A percentile compares a stretch with the other conserved stretches of the same genome.
Conservation (phyloP, 1,139 yeast species). For the Lodderomyces beijingensis region DNA sequence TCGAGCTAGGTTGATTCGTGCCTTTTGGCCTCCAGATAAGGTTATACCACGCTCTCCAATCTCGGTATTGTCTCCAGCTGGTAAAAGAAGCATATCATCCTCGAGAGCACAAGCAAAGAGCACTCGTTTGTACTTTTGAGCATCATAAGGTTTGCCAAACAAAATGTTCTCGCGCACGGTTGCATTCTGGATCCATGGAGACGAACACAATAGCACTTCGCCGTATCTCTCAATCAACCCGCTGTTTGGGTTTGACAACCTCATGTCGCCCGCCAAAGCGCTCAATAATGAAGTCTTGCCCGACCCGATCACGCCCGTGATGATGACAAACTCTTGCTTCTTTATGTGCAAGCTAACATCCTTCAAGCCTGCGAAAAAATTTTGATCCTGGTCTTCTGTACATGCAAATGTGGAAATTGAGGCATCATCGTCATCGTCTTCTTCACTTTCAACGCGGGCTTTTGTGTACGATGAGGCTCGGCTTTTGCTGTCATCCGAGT, state of each 20-base stretch:
- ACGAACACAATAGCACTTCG: slow-evolving; percentile 28
- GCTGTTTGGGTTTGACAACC: slow-evolving; percentile 16
- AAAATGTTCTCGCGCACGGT: slow-evolving; percentile 39
- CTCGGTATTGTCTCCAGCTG: slow-evolving; percentile 37
- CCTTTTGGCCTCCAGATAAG: slow-evolving; percentile 42
- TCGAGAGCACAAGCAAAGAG: slow-evolving; percentile 37
- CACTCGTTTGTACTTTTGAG: slow-evolving; percentile 23
- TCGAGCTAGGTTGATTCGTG: slow-evolving; percentile 40
- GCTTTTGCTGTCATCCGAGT: no score
- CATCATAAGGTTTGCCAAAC: slow-evolving; percentile 34
- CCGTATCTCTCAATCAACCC: slow-evolving; percentile 27
- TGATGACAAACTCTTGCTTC: slow-evolving; percentile 31
- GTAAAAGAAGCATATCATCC: slow-evolving; percentile 31
- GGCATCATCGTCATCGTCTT: slow-evolving; percentile 3
- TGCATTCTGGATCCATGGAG: slow-evolving; percentile 46
- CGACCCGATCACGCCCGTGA: slow-evolving; percentile 41
- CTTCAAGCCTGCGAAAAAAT: slow-evolving; percentile 32
- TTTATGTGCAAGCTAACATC: slow-evolving; percentile 26
- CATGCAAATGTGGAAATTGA: slow-evolving; percentile 5
- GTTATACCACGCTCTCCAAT: slow-evolving; percentile 43
- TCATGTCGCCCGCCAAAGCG: slow-evolving; percentile 38
- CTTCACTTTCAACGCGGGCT: slow-evolving; percentile 1
- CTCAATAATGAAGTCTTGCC: slow-evolving; percentile 37
- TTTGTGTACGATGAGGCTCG: no score
- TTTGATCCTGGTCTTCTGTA: slow-evolving; percentile 1